Conservation (phyloP, 371 early-diverging fungal species). For the Rhizomucor miehei region DNA sequence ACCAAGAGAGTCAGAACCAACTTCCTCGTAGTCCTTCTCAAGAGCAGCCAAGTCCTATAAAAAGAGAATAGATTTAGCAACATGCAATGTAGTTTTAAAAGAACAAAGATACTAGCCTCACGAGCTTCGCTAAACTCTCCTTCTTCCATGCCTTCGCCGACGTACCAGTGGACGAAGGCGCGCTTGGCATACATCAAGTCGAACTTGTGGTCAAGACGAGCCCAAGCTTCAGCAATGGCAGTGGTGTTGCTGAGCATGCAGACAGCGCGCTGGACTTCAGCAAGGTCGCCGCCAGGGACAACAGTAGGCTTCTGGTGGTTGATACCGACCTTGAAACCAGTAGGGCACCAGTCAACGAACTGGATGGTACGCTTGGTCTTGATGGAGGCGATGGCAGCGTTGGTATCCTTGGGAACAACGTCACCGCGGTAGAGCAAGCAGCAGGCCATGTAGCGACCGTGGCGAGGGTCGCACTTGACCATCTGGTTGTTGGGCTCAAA, state of each 20-base stretch:
- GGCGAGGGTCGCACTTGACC: conserved; percentile 93
- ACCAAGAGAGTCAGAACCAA: conserved; percentile 78
- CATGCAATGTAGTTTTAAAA: neutral
- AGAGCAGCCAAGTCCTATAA: conserved; percentile 95
- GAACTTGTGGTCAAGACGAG: conserved; percentile 91
- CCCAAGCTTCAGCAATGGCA: conserved; percentile 94
- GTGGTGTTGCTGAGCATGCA: conserved; percentile 95
- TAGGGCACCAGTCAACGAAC: conserved; percentile 98
- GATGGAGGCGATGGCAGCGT: conserved; percentile 83
- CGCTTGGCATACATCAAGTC: conserved; percentile 95
- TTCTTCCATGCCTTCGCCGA: conserved; percentile 95
- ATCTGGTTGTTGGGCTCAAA: conserved; percentile 94
- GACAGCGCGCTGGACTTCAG: conserved; percentile 87
- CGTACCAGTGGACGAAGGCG: conserved; percentile 98
- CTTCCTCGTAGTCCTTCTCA: conserved; percentile 98
- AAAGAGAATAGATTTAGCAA: neutral
- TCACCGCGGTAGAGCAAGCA: conserved; percentile 94
- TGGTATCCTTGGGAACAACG: conserved; percentile 83
- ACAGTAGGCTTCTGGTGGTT: conserved; percentile 87
- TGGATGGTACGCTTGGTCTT: conserved; percentile 89
- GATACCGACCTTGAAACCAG: conserved; percentile 84
- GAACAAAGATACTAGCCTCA: conserved; percentile 67
- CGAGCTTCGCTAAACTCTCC: conserved; percentile 83
- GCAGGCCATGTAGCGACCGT: conserved; percentile 96
- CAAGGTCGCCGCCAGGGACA: conserved; percentile 84